Base-by-base conservation (phyloP, 2,329 filamentous ascomycete genomes). In the Talaromyces pinophilus region DNA sequence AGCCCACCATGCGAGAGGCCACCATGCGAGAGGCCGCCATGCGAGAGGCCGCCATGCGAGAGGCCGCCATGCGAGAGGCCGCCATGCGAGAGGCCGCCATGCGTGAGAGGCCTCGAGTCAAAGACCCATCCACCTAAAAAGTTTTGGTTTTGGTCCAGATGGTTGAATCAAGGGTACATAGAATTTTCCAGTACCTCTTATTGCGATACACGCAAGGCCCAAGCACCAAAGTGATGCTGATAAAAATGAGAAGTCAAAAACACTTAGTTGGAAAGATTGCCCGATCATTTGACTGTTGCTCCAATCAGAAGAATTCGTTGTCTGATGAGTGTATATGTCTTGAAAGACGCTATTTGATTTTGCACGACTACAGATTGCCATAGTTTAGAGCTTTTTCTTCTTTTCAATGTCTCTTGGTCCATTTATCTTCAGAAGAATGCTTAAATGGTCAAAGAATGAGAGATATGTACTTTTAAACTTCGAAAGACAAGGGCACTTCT, bases 301-400 rank as follows among this genome's bases (percentile, higher is more conserved):
- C 59, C 10, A 61, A n/a, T 48, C 40, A 61, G 38, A 46, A 35
- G 22, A 11, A 35, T 61, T n/a, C 59, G 44, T 48, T 46, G 25
- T n/a, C 17, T 61, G 25, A 61, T 22, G 17, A 30, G 40, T 48
- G 22, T 61, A 40, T 28, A 46, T 44, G 42, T 61, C 33, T 48
- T 61, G 38, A 61, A 44, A 48, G 2, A 30, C 17, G 59, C 10
- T 62, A 38, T 50, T 50, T 50, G 42, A 48, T 48, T 7, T 62
- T 62, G 44, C n/a, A 50, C 59, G 10, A 62, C 59, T 38, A 62
- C 28, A 50, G 59, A 30, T 61, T 61, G 33, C 40, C 25, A 33
- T 8, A n/a, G 17, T 61, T 11, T n/a, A 61, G 40, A 46, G 38
- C 57, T 28, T 60, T 42, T 25, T 44, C 35, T 33, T 60, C 25